Evolutionary conservation across 2,329 filamentous ascomycete species (phyloP).

Genomic region (Penicillium fuscoglaucum): DNA sequence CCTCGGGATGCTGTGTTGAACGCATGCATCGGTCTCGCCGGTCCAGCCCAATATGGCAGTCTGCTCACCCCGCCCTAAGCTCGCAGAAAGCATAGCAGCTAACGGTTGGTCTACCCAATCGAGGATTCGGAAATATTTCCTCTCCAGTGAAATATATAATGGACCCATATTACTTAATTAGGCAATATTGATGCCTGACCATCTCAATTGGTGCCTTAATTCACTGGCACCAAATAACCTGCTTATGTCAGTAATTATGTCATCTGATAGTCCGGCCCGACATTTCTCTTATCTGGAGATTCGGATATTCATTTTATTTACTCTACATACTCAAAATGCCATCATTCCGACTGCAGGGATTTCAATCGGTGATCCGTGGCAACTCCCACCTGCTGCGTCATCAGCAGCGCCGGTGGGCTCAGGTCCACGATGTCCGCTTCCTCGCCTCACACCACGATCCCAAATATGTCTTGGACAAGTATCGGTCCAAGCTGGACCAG

Average conservation of each 20-base stretch:
- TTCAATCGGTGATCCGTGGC: slow-evolving; percentile 50
- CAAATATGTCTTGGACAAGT: slow-evolving; percentile 72
- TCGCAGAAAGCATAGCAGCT: neutral
- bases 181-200: neutral
- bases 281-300: slow-evolving; percentile 6
- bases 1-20: neutral
- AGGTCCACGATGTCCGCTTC: slow-evolving; percentile 89
- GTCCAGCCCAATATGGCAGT: neutral
- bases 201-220: neutral
- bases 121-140: neutral
- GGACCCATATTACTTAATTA: neutral
- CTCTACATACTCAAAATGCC: slow-evolving; percentile 45
- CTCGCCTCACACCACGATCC: slow-evolving; percentile 73
- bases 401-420: slow-evolving; percentile 79
- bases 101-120: neutral
- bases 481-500: slow-evolving; percentile 76
- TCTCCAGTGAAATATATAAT: neutral
- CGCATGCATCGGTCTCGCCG: neutral
- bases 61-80: neutral
- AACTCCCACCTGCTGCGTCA: slow-evolving; percentile 30
- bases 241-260: slow-evolving; percentile 10
- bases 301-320: slow-evolving; percentile 4
- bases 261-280: slow-evolving; percentile 5
- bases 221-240: neutral
- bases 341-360: slow-evolving; percentile 49